These are phyloP conservation scores for Pleurotus tuber-regium DNA, from an alignment of 768 basidiomycete genomes.

Conservation along the genomic window DNA sequence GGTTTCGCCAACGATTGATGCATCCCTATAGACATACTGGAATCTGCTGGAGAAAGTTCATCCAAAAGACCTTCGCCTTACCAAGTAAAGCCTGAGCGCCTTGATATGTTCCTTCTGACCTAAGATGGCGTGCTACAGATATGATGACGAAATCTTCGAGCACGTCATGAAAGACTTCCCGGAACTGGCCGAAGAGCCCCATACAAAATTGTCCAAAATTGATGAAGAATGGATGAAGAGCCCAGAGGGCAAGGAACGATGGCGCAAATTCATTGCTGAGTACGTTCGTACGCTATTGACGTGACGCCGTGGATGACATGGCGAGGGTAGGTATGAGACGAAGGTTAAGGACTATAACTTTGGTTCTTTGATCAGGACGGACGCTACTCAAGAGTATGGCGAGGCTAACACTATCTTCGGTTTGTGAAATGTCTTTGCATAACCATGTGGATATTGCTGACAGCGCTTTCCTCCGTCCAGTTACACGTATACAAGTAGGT, in stretches of 20 bases:
- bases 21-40: constrained; percentile 78
- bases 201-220: constrained; percentile 51
- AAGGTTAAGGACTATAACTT: constrained; percentile 95
- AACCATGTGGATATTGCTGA: background rate
- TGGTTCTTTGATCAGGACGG: constrained; percentile 87
- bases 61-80: constrained; percentile 75
- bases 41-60: constrained; percentile 81
- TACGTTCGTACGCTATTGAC: constrained; percentile 26
- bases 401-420: constrained; percentile 96
- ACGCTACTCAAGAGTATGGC: constrained; percentile 78
- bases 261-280: constrained; percentile 85
- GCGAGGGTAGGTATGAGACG: constrained; percentile 69
- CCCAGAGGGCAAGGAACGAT: constrained; percentile 78
- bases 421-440: constrained; percentile 27
- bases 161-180: constrained; percentile 79
- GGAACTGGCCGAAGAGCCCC: constrained; percentile 54
- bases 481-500: constrained; percentile 68
- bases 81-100: constrained; percentile 55
- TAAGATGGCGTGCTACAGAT: constrained; percentile 33
- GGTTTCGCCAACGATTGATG: background rate
- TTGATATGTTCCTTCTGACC: constrained; percentile 2
- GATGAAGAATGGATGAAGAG: constrained; percentile 96
- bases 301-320: background rate
- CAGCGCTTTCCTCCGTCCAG: constrained; percentile 27
- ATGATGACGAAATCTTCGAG: constrained; percentile 90